These are phyloP conservation scores for Neurospora crassa DNA, from an alignment of 2,329 filamentous ascomycete genomes.

Conservation along the genomic window DNA sequence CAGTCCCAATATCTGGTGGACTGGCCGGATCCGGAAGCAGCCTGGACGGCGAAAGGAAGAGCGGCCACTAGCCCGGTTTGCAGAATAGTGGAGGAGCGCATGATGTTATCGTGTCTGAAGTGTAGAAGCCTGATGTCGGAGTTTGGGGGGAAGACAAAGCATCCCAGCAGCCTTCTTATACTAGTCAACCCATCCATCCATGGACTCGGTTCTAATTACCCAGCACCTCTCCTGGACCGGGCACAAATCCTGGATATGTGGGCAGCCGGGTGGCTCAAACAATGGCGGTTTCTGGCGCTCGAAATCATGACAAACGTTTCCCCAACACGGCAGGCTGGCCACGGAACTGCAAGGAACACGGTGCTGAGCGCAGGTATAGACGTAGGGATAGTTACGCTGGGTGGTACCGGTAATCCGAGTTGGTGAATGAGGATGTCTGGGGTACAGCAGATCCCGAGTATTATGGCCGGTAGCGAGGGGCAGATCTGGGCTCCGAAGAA, in stretches of 20 bases:
- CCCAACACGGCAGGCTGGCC: background rate
- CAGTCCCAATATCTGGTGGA: conserved; percentile 49
- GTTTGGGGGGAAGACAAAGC: background rate
- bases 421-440: background rate
- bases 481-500: background rate
- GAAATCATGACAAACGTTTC: background rate
- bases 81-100: conserved; percentile 14
- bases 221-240: background rate
- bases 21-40: conserved; percentile 16
- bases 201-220: background rate
- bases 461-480: background rate
- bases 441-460: background rate
- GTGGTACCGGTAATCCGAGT: background rate
- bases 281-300: background rate
- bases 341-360: background rate
- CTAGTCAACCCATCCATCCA: background rate
- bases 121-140: background rate
- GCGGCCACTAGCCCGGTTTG: conserved; percentile 11
- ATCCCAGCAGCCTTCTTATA: background rate
- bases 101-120: conserved; percentile 2
- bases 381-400: background rate
- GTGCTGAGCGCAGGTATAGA: background rate
- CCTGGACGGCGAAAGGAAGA: conserved; percentile 12
- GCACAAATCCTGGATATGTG: background rate
- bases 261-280: background rate